Conservation (phyloP, 495 filamentous ascomycete species). For the Thozetella sp. region DNA sequence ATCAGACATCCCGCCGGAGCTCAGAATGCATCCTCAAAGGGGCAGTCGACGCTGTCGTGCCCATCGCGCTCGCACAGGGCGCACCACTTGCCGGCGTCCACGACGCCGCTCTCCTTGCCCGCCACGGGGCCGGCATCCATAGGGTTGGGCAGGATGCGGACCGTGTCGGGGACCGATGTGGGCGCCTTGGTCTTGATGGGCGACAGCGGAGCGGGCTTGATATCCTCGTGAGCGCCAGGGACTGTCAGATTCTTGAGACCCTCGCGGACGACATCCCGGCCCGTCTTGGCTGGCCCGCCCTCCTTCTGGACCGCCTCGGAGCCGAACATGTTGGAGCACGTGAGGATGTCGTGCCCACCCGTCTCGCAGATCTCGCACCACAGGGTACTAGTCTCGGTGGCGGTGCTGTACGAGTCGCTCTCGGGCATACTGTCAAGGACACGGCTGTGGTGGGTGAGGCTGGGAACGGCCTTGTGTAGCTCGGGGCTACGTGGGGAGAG, state of each 20-base stretch:
- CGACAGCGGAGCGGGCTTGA: constrained; percentile 53
- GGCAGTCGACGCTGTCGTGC: constrained; percentile 94
- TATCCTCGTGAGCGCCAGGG: constrained; percentile 30
- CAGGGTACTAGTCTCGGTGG: constrained; percentile 69
- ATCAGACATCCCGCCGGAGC: neutral
- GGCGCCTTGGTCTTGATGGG: constrained; percentile 41
- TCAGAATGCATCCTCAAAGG: constrained; percentile 81
- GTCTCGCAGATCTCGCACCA: constrained; percentile 98
- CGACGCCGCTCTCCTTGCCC: constrained; percentile 76
- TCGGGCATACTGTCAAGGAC: constrained; percentile 66
- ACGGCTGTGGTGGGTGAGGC: constrained; percentile 36
- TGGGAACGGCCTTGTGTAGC: constrained; percentile 28
- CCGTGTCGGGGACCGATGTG: constrained; percentile 4
- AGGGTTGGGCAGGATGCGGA: constrained; percentile 55
- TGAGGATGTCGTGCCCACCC: constrained; percentile 90
- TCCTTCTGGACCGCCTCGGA: constrained; percentile 34
- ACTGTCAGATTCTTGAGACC: constrained; percentile 43
- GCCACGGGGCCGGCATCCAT: constrained; percentile 73
- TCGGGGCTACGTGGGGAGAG: constrained; percentile 45
- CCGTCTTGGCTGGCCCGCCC: constrained; percentile 21
- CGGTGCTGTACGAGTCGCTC: constrained; percentile 71
- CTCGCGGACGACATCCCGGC: constrained; percentile 47
- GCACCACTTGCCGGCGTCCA: constrained; percentile 92
- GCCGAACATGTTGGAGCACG: constrained; percentile 88
- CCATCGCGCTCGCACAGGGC: constrained; percentile 95